Evolutionary conservation across 345 rosid species (phyloP).

Genomic region (Hibiscus trionum): DNA sequence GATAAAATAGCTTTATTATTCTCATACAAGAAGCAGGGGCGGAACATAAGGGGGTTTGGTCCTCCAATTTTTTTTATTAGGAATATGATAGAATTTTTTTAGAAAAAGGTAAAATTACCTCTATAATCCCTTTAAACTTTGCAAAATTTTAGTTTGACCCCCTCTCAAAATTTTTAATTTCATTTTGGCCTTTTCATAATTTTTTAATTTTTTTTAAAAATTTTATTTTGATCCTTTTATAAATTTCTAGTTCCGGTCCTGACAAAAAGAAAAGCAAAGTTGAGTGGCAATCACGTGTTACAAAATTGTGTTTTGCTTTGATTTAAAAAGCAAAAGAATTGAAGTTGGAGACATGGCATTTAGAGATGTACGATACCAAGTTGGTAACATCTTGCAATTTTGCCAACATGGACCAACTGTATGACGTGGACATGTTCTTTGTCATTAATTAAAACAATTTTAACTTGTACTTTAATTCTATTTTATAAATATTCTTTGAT

Average conservation of each 20-base stretch:
- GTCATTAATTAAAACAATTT: background rate
- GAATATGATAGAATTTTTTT: no score
- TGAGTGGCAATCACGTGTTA: background rate
- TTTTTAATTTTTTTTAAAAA: no score
- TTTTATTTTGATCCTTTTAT: no score
- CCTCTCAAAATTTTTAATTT: no score
- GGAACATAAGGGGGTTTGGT: no score
- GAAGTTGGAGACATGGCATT: background rate
- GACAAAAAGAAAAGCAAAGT: background rate
- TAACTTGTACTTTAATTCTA: background rate
- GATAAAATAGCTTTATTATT: background rate
- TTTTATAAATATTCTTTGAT: no score
- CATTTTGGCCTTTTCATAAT: no score
- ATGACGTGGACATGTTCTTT: background rate
- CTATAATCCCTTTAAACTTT: no score
- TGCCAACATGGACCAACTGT: background rate
- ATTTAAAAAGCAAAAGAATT: background rate
- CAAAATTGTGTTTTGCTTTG: background rate
- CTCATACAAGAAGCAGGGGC: background rate
- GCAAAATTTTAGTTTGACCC: no score
- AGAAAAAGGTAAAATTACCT: no score
- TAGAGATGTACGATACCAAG: background rate
- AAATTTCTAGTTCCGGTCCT: no score
- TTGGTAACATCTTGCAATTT: background rate
- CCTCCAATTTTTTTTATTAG: no score